phyloP scores from a whole-genome alignment of 208 protist genomes.

The Lotmaria passim region DNA sequence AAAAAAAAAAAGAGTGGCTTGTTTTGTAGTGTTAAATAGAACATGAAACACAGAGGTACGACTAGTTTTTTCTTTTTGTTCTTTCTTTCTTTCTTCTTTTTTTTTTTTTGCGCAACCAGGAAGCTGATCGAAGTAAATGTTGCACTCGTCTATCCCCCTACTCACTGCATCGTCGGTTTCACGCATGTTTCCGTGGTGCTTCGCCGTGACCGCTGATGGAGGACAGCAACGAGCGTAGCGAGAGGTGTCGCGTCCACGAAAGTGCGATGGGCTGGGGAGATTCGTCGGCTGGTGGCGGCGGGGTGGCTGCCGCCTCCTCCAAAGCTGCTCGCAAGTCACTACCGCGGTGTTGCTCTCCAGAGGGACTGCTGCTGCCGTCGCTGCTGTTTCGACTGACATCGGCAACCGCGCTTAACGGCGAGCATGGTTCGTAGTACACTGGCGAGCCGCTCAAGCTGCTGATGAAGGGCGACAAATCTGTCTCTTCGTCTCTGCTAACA shows the following conservation, averaged over 20 bases:
- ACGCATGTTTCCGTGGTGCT: slow-evolving; percentile 10
- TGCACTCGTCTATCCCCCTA: not conserved
- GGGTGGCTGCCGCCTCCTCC: slow-evolving; percentile 23
- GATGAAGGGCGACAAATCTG: slow-evolving; percentile 53
- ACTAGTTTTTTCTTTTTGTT: too few relatives aligned
- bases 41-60: too few relatives aligned
- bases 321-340: slow-evolving; percentile 13
- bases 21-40: too few relatives aligned
- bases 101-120: too few relatives aligned
- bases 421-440: slow-evolving; percentile 66
- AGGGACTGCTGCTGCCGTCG: slow-evolving; percentile 7
- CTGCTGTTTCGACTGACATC: not conserved
- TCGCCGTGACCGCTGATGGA: slow-evolving; percentile 29
- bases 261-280: slow-evolving; percentile 35
- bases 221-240: slow-evolving; percentile 42
- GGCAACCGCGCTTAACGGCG: slow-evolving; percentile 22
- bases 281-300: slow-evolving; percentile 2
- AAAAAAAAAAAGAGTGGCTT: too few relatives aligned
- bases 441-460: slow-evolving; percentile 67
- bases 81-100: too few relatives aligned
- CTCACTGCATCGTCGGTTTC: not conserved
- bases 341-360: not conserved
- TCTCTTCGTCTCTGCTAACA: slow-evolving; percentile 3
- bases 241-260: slow-evolving; percentile 53
- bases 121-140: too few relatives aligned